phyloP scores from a whole-genome alignment of 345 rosid genomes.

The Camelina neglecta region DNA sequence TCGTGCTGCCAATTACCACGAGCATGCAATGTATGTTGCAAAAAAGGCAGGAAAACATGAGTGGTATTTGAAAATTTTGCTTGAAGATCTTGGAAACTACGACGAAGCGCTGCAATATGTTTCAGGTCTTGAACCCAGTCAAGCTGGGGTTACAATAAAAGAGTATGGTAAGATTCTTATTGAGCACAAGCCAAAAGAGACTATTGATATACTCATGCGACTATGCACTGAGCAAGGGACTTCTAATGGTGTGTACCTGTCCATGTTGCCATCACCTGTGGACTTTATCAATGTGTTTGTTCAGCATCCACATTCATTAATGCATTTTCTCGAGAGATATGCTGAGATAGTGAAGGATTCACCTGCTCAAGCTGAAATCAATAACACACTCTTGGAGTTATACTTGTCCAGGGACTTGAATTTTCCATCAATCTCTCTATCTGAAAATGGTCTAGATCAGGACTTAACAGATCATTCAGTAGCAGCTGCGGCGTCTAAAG shows the following conservation, averaged over 20 bases:
- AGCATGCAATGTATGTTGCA: constrained; percentile 99
- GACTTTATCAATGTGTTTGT: constrained; percentile 92
- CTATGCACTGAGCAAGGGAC: constrained; percentile 85
- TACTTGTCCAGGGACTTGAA: constrained; percentile 89
- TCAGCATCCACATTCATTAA: constrained; percentile 82
- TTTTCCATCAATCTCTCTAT: constrained; percentile 78
- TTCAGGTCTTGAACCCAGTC: constrained; percentile 95
- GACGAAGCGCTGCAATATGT: constrained; percentile 93
- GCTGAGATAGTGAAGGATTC: constrained; percentile 84
- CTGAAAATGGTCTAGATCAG: constrained; percentile 55
- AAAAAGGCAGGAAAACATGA: constrained; percentile 98
- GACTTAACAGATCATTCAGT: constrained; percentile 52
- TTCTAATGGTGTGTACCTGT: constrained; percentile 67
- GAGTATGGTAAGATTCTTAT: constrained; percentile 97
- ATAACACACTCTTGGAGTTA: constrained; percentile 89
- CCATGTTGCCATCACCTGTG: constrained; percentile 97
- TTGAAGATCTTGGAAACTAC: constrained; percentile 92
- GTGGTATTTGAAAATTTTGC: constrained; percentile 89
- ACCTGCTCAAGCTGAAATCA: constrained; percentile 97
- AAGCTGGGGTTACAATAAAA: constrained; percentile 92
- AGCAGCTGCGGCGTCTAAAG: constrained; percentile 42
- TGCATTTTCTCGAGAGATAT: constrained; percentile 90
- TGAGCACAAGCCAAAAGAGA: constrained; percentile 86
- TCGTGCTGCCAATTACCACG: constrained; percentile 96
- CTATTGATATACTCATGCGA: constrained; percentile 86